A percentile compares a stretch with the other conserved stretches of the same genome.
Evolutionary conservation across 139 green algal species (phyloP).

Genomic region (Ettlia oleoabundans): DNA sequence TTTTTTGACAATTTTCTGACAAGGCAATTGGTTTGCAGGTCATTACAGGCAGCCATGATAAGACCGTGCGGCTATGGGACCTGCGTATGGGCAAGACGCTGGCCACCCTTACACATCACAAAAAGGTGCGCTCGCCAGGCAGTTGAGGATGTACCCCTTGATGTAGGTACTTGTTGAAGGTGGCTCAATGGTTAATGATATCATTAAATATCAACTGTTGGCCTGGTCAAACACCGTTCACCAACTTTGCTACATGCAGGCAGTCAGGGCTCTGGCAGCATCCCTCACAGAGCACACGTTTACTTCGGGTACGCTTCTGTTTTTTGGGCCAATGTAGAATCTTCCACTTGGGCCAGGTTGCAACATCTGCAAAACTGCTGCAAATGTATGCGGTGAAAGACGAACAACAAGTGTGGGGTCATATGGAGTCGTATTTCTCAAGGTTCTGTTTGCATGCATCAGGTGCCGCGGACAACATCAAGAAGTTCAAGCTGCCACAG

Average conservation of each 20-base stretch:
- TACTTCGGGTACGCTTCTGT: constrained; percentile 51
- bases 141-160: too few relatives aligned
- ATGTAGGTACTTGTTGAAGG: background rate
- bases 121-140: constrained; percentile 75
- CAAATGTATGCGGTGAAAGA: too few relatives aligned
- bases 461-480: constrained; percentile 94
- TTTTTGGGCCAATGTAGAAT: background rate
- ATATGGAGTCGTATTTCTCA: too few relatives aligned
- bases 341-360: too few relatives aligned
- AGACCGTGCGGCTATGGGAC: constrained; percentile 89
- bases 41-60: constrained; percentile 91
- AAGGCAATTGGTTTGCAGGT: constrained; percentile 62
- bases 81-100: constrained; percentile 80
- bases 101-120: constrained; percentile 97
- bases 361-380: too few relatives aligned
- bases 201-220: too few relatives aligned
- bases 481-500: constrained; percentile 92
- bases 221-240: too few relatives aligned
- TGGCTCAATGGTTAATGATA: too few relatives aligned
- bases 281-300: constrained; percentile 93
- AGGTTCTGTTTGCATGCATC: constrained; percentile 33
- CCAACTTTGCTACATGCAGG: background rate
- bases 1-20: background rate
- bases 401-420: too few relatives aligned
- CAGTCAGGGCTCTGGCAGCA: constrained; percentile 61